Percentiles rank a stretch among this genome's conserved stretches.
These are phyloP conservation scores for Talaromyces amestolkiae DNA, from an alignment of 2,329 filamentous ascomycete genomes.

Conservation along the genomic window DNA sequence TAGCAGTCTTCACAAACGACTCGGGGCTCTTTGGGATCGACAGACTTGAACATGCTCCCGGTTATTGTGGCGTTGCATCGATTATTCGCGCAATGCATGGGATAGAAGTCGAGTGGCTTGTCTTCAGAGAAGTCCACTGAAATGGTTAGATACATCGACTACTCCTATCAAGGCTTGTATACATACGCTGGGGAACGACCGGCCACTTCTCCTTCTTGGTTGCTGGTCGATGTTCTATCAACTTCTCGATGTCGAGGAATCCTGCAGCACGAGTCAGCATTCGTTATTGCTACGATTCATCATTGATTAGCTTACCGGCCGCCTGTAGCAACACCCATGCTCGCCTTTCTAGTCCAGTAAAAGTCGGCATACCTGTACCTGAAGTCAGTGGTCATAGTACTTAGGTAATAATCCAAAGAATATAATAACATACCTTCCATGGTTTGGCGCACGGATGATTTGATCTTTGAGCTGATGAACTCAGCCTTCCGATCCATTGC, in stretches of 20 bases:
- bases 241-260: slow-evolving; percentile 42
- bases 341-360: slow-evolving; percentile 4
- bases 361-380: background rate
- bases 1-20: slow-evolving; percentile 40
- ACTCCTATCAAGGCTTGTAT: background rate
- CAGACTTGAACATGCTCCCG: slow-evolving; percentile 29
- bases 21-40: background rate
- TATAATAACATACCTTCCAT: background rate
- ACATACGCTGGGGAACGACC: slow-evolving; percentile 25
- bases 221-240: slow-evolving; percentile 36
- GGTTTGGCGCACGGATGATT: slow-evolving; percentile 3
- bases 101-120: slow-evolving; percentile 11
- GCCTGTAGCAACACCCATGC: background rate
- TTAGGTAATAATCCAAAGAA: background rate
- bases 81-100: slow-evolving; percentile 19
- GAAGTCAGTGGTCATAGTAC: background rate
- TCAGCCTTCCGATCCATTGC: slow-evolving; percentile 6
- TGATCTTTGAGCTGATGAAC: slow-evolving; percentile 14
- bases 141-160: background rate
- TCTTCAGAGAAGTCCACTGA: slow-evolving; percentile 1
- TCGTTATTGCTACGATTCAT: background rate
- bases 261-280: slow-evolving; percentile 21
- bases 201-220: slow-evolving; percentile 26
- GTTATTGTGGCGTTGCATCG: slow-evolving; percentile 25
- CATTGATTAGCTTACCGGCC: background rate